These are phyloP conservation scores for Hordeum pubiflorum DNA, from an alignment of 202 grass and related monocot species.

Conservation along the genomic window DNA sequence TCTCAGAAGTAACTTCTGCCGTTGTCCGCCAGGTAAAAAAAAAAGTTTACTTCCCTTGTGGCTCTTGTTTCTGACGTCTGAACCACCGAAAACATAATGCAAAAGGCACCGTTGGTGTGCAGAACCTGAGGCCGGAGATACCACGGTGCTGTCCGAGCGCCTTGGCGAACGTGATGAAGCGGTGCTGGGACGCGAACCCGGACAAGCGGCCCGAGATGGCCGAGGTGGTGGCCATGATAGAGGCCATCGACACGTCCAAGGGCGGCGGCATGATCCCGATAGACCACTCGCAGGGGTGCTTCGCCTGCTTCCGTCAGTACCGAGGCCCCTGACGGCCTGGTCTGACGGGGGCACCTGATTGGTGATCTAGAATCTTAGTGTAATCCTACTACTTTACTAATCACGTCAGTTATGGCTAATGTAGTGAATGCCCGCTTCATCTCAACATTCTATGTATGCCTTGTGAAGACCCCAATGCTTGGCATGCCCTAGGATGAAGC, in stretches of 20 bases:
- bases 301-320: conserved; percentile 55
- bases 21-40: conserved; percentile 80
- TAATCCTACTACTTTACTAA: conserved; percentile 26
- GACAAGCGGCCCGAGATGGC: conserved; percentile 92
- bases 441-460: neutral
- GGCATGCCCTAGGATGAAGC: neutral
- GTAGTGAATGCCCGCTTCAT: conserved; percentile 1
- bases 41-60: neutral
- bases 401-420: conserved; percentile 24
- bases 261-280: conserved; percentile 88
- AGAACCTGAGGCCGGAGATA: conserved; percentile 99
- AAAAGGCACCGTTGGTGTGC: neutral
- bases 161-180: conserved; percentile 83
- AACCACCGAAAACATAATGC: neutral
- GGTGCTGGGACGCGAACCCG: conserved; percentile 91
- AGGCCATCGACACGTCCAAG: conserved; percentile 92
- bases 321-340: conserved; percentile 60
- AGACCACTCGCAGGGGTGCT: conserved; percentile 78
- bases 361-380: conserved; percentile 31
- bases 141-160: conserved; percentile 88
- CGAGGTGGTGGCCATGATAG: conserved; percentile 85
- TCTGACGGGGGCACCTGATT: neutral
- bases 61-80: neutral
- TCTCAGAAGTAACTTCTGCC: conserved; percentile 92
- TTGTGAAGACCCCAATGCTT: conserved; percentile 14